Conservation (phyloP, 2,329 filamentous ascomycete species). For the Alternaria brassicae region DNA sequence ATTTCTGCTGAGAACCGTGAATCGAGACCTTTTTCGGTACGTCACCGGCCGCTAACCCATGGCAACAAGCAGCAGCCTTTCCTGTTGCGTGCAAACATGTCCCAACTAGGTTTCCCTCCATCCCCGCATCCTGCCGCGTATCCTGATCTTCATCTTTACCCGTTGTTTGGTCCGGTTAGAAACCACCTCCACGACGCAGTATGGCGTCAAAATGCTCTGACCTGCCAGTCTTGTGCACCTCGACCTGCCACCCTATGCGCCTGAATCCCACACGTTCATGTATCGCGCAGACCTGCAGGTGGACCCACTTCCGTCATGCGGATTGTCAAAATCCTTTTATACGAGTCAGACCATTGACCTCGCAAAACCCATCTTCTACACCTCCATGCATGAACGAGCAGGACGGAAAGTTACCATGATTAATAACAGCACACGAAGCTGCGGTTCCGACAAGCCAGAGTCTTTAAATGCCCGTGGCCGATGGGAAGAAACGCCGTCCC, state of each 20-base stretch:
- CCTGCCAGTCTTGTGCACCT: constrained; percentile 20
- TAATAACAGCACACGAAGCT: neutral
- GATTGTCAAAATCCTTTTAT: neutral
- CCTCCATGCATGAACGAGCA: neutral
- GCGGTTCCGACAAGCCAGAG: neutral
- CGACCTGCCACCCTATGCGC: too few relatives aligned
- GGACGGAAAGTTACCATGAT: neutral
- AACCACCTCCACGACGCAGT: constrained; percentile 5
- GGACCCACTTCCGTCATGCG: constrained; percentile 4
- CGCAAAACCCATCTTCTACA: too few relatives aligned
- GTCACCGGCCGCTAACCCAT: constrained; percentile 19
- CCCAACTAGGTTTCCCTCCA: neutral
- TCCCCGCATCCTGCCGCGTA: neutral
- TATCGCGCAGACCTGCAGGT: constrained; percentile 1
- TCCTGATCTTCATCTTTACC: neutral
- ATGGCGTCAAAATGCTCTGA: constrained; percentile 17
- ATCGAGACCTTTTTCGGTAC: constrained; percentile 18
- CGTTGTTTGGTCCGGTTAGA: neutral
- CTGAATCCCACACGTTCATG: constrained; percentile 16
- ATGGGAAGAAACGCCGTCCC: neutral
- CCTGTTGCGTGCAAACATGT: neutral
- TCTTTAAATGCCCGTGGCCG: neutral
- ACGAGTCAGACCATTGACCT: neutral
- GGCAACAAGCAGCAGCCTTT: constrained; percentile 3
- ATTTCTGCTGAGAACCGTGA: constrained; percentile 11